Conservation (phyloP, 495 filamentous ascomycete genomes). For the Penicillium bialowiezense region DNA sequence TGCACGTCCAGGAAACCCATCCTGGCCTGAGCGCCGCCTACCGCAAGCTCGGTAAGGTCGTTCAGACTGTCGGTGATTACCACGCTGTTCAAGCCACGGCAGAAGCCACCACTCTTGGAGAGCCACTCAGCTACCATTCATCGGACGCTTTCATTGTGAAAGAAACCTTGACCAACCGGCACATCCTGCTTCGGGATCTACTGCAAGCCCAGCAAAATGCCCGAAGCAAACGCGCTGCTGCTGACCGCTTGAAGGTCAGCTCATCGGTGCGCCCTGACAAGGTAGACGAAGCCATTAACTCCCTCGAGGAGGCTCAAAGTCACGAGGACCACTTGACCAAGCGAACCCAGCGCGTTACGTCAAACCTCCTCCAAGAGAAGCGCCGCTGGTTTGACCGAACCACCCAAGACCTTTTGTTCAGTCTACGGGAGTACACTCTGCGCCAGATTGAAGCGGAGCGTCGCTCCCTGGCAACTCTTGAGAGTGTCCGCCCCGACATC, state of each 20-base stretch:
- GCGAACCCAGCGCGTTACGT: conserved; percentile 83
- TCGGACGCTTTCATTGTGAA: conserved; percentile 97
- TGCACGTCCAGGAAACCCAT: conserved; percentile 88
- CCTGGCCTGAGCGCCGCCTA: conserved; percentile 84
- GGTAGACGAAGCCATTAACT: conserved; percentile 89
- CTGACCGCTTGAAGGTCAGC: conserved; percentile 81
- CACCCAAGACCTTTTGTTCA: conserved; percentile 70
- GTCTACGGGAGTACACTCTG: conserved; percentile 87
- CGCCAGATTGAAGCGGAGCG: conserved; percentile 96
- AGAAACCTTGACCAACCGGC: conserved; percentile 96
- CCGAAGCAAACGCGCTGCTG: conserved; percentile 73
- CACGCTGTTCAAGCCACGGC: conserved; percentile 97
- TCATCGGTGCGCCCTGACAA: conserved; percentile 86
- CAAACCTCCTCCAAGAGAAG: conserved; percentile 84
- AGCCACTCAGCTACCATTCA: conserved; percentile 93
- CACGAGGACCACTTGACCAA: conserved; percentile 75
- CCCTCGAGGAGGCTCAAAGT: conserved; percentile 79
- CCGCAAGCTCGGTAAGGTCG: conserved; percentile 87
- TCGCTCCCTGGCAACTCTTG: conserved; percentile 85
- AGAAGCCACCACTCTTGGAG: conserved; percentile 91
- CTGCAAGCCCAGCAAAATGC: conserved; percentile 81
- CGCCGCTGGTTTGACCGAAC: conserved; percentile 89
- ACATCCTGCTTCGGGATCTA: conserved; percentile 95
- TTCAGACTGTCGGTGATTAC: conserved; percentile 90
- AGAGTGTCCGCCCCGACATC: conserved; percentile 89